Conservation (phyloP, 345 rosid genomes). For the Acer saccharum region DNA sequence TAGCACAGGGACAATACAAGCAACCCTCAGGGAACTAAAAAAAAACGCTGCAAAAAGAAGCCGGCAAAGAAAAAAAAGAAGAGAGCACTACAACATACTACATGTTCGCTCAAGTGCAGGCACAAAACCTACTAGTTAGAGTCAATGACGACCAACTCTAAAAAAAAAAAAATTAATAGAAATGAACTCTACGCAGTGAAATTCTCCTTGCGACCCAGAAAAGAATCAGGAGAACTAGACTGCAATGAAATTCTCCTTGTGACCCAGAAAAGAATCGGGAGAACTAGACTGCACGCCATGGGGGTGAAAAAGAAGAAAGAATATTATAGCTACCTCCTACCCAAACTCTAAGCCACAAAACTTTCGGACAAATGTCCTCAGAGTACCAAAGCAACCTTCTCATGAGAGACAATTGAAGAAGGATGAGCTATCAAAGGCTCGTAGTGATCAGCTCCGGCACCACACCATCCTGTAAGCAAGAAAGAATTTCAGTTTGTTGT, state of each 20-base stretch:
- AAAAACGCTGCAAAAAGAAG: slow-evolving; percentile 19
- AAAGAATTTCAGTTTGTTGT: not conserved
- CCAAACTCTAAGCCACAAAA: slow-evolving; percentile 50
- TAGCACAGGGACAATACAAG: slow-evolving; percentile 19
- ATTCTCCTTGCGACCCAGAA: slow-evolving; percentile 27
- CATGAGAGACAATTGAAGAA: slow-evolving; percentile 66
- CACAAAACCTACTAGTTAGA: slow-evolving; percentile 30
- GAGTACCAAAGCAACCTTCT: slow-evolving; percentile 86
- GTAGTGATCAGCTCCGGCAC: slow-evolving; percentile 97
- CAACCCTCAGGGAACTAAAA: not conserved
- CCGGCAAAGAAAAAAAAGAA: slow-evolving; percentile 15
- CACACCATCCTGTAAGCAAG: slow-evolving; percentile 82
- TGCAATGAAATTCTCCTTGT: slow-evolving; percentile 28
- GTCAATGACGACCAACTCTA: slow-evolving; percentile 24
- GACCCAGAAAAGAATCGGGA: slow-evolving; percentile 23
- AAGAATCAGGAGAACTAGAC: slow-evolving; percentile 23
- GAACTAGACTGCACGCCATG: slow-evolving; percentile 25
- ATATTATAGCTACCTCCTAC: slow-evolving; percentile 28
- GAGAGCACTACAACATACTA: slow-evolving; percentile 14
- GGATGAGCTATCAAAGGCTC: slow-evolving; percentile 87
- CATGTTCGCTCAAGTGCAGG: slow-evolving; percentile 30
- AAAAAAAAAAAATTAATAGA: slow-evolving; percentile 19
- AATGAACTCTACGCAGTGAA: slow-evolving; percentile 18
- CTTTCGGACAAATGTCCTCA: slow-evolving; percentile 38
- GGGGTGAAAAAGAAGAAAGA: slow-evolving; percentile 13